Base-by-base conservation (phyloP, 768 basidiomycete genomes). In the Lanmaoa pseudosensibilis region DNA sequence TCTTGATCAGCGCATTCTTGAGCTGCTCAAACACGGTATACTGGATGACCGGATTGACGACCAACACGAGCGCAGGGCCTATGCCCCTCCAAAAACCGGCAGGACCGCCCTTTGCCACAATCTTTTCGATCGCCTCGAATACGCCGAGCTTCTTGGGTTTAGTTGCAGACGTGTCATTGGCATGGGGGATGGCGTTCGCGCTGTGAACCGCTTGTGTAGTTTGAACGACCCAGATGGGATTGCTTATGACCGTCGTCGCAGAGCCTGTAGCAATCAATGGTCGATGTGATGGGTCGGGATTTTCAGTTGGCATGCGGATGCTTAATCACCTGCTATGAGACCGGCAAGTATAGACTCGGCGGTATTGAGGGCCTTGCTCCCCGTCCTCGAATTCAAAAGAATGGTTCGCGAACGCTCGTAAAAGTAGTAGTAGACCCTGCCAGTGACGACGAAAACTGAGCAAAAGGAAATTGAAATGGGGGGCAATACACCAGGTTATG, bases 161-260 rank as follows among this genome's bases (percentile, higher is more conserved):
- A 67, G 68, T 55, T 12, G 71, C 61, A 38, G 74, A 62, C 10
- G 70, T 38, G 41, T 75, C 73, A 7, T 27, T 27, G 27, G 27
- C 6, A 27, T 71, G 38, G n/a, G 60, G 49, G 12, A 58, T 39
- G 37, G 61, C 30, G 49, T 78, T 68, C 72, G 84, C 72, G 34
- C 82, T 84, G 48, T 78, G 81, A 33, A 89, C 87, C 10, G 90
- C 87, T 70, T 96, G 94, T 9, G 88, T 87, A 6, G 93, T 94
- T 70, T 98, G 94, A 21, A 98, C 80, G 46, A 97, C 94, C 97
- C 97, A 99, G 57, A 98, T 88, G 3, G 96, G 96, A 73, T 98
- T 98, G 69, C 86, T 90, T 59, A 92, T 80, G 60, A 96, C 73
- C 4, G 93, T 90, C 4, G 96, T 97, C 12, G 90, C 90, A 41